These are phyloP conservation scores for Boletellus emodensis DNA, from an alignment of 768 basidiomycete genomes.

Conservation along the genomic window DNA sequence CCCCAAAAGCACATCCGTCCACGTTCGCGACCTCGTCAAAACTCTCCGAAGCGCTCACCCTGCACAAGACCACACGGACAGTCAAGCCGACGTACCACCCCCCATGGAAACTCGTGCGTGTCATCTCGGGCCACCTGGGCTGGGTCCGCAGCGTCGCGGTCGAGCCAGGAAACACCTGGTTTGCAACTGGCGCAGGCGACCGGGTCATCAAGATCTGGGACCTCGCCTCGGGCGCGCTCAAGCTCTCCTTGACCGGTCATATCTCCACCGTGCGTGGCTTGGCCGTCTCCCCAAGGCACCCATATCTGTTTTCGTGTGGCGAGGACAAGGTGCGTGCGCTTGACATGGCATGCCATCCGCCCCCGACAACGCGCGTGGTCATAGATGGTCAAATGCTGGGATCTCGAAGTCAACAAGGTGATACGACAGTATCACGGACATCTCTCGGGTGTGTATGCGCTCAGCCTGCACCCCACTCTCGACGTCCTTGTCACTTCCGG, in stretches of 20 bases:
- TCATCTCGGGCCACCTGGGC: conserved; percentile 96
- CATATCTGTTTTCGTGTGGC: conserved; percentile 95
- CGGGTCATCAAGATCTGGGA: conserved; percentile 99
- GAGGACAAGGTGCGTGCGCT: conserved; percentile 81
- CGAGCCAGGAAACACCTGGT: conserved; percentile 98
- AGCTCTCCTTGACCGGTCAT: conserved; percentile 94
- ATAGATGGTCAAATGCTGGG: conserved; percentile 99
- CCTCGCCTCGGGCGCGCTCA: conserved; percentile 93
- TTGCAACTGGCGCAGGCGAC: conserved; percentile 96
- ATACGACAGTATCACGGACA: conserved; percentile 99
- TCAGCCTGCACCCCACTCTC: conserved; percentile 91
- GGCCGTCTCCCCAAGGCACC: conserved; percentile 89
- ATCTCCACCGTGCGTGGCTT: conserved; percentile 95
- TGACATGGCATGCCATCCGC: background rate
- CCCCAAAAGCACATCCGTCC: conserved; percentile 62
- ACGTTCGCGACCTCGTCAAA: conserved; percentile 61
- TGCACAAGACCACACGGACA: conserved; percentile 90
- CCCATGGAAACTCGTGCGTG: conserved; percentile 92
- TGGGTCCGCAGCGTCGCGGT: conserved; percentile 97
- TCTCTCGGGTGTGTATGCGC: conserved; percentile 93
- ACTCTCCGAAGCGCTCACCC: conserved; percentile 82
- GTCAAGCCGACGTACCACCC: conserved; percentile 96
- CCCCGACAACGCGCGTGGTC: background rate
- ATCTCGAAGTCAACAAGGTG: conserved; percentile 97
- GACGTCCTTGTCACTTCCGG: conserved; percentile 94